Conservation (phyloP, 2,329 filamentous ascomycete species). For the Macrophomina phaseolina region DNA sequence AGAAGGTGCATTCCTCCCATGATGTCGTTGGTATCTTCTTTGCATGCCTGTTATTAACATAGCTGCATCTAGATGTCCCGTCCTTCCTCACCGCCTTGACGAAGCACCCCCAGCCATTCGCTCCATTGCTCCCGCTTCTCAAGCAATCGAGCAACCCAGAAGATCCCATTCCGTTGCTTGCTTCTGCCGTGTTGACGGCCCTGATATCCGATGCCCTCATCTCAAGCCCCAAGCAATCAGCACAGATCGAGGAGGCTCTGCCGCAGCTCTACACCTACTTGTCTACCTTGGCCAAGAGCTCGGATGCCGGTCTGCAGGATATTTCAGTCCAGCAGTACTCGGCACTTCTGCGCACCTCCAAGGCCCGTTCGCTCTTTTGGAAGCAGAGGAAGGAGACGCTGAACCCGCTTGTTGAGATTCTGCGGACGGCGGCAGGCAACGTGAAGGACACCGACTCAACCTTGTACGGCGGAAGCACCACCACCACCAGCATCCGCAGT, state of each 20-base stretch:
- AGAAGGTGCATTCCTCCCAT: constrained; percentile 64
- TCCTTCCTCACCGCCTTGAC: constrained; percentile 77
- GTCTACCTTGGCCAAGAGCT: constrained; percentile 79
- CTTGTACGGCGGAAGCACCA: constrained; percentile 52
- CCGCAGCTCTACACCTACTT: constrained; percentile 86
- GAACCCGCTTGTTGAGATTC: constrained; percentile 79
- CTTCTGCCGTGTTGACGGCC: constrained; percentile 82
- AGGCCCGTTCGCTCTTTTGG: constrained; percentile 86
- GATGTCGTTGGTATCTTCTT: no score
- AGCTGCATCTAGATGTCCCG: constrained; percentile 69
- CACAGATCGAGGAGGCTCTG: constrained; percentile 75
- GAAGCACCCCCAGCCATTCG: constrained; percentile 70
- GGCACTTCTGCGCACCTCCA: constrained; percentile 75
- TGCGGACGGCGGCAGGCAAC: constrained; percentile 76
- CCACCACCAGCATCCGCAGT: constrained; percentile 62
- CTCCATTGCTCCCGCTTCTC: constrained; percentile 83
- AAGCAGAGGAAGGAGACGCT: constrained; percentile 85
- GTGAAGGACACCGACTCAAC: constrained; percentile 70
- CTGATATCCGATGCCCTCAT: constrained; percentile 72
- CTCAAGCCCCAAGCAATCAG: constrained; percentile 63
- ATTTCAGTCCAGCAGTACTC: constrained; percentile 95
- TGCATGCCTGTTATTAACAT: background rate
- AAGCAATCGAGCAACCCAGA: constrained; percentile 82
- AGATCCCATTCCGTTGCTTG: constrained; percentile 87
- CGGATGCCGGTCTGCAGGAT: constrained; percentile 90